These are phyloP conservation scores for Bruguiera parviflora DNA, from an alignment of 345 rosid species.

Conservation along the genomic window DNA sequence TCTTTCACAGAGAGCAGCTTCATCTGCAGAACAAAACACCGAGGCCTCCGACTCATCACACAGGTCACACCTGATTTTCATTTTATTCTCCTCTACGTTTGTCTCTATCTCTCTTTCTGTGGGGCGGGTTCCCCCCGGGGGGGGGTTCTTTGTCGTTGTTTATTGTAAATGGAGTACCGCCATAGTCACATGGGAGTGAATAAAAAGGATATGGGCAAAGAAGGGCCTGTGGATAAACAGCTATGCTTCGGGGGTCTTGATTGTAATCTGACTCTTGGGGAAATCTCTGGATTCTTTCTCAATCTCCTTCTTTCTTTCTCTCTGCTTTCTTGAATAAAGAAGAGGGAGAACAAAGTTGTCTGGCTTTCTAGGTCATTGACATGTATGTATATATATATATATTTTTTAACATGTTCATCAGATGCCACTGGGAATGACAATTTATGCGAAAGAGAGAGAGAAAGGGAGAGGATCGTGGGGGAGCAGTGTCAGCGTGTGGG, in stretches of 20 bases:
- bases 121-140: no score
- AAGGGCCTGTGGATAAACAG: conserved; percentile 16
- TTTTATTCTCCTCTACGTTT: conserved; percentile 1
- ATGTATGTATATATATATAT: not conserved
- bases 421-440: no score
- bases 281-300: not conserved
- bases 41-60: conserved; percentile 57
- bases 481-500: no score
- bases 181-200: not conserved
- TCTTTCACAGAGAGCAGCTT: conserved; percentile 64
- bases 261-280: conserved; percentile 13
- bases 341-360: not conserved
- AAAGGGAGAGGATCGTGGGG: no score
- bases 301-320: not conserved
- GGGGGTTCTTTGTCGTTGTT: not conserved
- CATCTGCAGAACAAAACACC: conserved; percentile 69
- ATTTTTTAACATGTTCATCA: no score
- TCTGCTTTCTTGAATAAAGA: not conserved
- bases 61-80: conserved; percentile 79
- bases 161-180: not conserved
- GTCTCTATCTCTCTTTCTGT: no score
- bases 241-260: conserved; percentile 17
- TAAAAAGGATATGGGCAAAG: conserved; percentile 17
- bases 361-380: not conserved
- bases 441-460: no score